These are phyloP conservation scores for Collybiopsis luxurians DNA, from an alignment of 768 basidiomycete genomes.

Conservation along the genomic window DNA sequence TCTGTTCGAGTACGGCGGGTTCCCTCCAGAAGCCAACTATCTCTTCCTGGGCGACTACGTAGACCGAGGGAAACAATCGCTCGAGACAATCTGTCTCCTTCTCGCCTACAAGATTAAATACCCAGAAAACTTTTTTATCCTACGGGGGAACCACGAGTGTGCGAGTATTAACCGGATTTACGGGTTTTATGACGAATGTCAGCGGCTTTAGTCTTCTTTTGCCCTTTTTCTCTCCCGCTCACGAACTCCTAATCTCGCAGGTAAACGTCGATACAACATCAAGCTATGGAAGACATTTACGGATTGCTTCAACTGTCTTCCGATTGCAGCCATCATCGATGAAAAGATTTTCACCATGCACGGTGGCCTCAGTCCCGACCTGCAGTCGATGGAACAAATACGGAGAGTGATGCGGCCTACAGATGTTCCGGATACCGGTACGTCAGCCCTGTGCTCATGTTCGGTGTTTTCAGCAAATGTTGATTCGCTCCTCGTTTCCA, in stretches of 20 bases:
- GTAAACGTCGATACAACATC: constrained; percentile 99
- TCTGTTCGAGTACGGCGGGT: constrained; percentile 98
- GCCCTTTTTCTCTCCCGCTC: not conserved
- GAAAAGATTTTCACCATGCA: constrained; percentile 99
- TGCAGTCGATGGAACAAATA: constrained; percentile 99
- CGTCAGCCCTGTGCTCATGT: constrained; percentile 17
- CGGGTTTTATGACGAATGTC: constrained; percentile 99
- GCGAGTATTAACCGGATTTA: constrained; percentile 99
- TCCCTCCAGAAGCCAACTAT: constrained; percentile 99
- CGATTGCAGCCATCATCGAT: constrained; percentile 99
- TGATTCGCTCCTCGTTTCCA: constrained; percentile 25
- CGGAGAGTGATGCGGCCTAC: constrained; percentile 98
- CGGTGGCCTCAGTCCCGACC: constrained; percentile 93
- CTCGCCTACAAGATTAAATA: constrained; percentile 99
- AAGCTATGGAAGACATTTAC: constrained; percentile 99
- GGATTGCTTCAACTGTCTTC: constrained; percentile 99
- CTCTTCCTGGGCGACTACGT: constrained; percentile 99
- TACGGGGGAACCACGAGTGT: constrained; percentile 98
- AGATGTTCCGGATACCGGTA: constrained; percentile 97
- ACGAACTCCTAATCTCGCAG: constrained; percentile 37
- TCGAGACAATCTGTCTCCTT: constrained; percentile 99
- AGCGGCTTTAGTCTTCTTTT: constrained; percentile 36
- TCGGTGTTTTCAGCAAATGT: constrained; percentile 7
- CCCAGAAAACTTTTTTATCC: constrained; percentile 99
- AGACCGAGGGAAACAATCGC: constrained; percentile 97